Evolutionary conservation across 2,329 filamentous ascomycete species (phyloP), one percentile per base, ranked within the genome.

Genomic region (Trichophyton equinum): DNA sequence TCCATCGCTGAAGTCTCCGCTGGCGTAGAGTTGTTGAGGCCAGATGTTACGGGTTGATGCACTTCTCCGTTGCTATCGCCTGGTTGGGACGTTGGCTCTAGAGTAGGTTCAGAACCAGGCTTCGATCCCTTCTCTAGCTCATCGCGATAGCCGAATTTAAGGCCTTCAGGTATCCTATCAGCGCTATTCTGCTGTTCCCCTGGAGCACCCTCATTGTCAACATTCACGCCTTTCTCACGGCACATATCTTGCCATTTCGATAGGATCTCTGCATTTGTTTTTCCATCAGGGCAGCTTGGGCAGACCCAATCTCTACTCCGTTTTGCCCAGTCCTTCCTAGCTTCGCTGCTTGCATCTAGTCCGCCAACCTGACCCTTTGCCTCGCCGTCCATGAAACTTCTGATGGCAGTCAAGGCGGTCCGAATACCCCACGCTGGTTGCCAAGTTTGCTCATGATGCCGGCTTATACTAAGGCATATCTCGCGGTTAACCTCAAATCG

Each of bases 391-490:
- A 99, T 97, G 74, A 96, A 96, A 67, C 84, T 87, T 60, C 94
- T 78, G 57, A 97, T 83, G 4, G 84, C 85, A 3, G 84, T 79
- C 61, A 99, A 77, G 15, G 94, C 92, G 3, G 94, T 97, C 62
- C 94, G 82, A 8, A 99, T 87, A 0, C 94, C 94, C 94, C 94
- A 99, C 0, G 94, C 94, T 0, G 94, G 94, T 80, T 96, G 92
- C 94, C 94, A 99, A 15, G 89, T 95, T 77, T 97, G 94, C 73
- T 97, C 94, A 75, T 99, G 94, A 74, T 96, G 92, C 1, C 91
- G 92, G 59, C 85, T 89, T 69, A 97, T 99, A 68, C 85, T 89
- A 15, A 99, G 83, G 71, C 94, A 99, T 67, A 99, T 97, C 78
- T 97, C 92, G 66, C 94, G 85, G 72, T 99, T 99, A 60, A 91